Percentiles rank a stretch among this genome's conserved stretches.
phyloP scores from a whole-genome alignment of 805 yeast genomes.

The Candida gorgasii region DNA sequence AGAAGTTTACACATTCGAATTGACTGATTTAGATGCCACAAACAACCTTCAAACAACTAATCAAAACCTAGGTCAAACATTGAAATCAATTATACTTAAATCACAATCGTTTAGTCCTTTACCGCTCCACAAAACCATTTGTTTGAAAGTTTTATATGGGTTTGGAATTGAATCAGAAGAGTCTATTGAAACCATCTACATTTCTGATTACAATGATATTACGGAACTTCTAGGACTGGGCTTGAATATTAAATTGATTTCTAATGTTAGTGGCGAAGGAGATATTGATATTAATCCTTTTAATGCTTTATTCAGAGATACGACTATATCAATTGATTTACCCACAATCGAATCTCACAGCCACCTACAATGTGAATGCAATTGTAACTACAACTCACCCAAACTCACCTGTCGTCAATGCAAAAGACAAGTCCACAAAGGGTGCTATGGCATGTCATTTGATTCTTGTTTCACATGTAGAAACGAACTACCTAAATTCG shows the following conservation, averaged over 20 bases:
- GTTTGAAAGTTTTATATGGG: constrained; percentile 23
- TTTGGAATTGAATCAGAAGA: constrained; percentile 41
- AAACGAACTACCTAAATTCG: not conserved
- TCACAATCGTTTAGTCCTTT: constrained; percentile 56
- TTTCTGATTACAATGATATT: not conserved
- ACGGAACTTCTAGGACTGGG: too few relatives aligned
- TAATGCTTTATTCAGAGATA: too few relatives aligned
- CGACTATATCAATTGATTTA: not conserved
- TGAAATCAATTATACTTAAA: constrained; percentile 51
- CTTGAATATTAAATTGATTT: too few relatives aligned
- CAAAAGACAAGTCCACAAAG: not conserved
- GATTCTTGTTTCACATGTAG: constrained; percentile 4
- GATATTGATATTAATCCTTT: too few relatives aligned
- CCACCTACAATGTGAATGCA: not conserved
- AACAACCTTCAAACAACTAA: too few relatives aligned
- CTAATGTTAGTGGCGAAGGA: too few relatives aligned
- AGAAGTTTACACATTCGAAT: constrained; percentile 53
- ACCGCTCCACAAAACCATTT: constrained; percentile 46
- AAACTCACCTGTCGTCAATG: not conserved
- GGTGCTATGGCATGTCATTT: constrained; percentile 2
- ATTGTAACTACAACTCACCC: not conserved
- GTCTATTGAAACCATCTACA: constrained; percentile 21
- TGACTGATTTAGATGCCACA: constrained; percentile 28
- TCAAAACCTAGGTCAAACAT: constrained; percentile 39
- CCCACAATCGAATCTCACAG: not conserved